Evolutionary conservation across 108 stramenopile genomes (phyloP).

Genomic region (Skeletonema menzelii): DNA sequence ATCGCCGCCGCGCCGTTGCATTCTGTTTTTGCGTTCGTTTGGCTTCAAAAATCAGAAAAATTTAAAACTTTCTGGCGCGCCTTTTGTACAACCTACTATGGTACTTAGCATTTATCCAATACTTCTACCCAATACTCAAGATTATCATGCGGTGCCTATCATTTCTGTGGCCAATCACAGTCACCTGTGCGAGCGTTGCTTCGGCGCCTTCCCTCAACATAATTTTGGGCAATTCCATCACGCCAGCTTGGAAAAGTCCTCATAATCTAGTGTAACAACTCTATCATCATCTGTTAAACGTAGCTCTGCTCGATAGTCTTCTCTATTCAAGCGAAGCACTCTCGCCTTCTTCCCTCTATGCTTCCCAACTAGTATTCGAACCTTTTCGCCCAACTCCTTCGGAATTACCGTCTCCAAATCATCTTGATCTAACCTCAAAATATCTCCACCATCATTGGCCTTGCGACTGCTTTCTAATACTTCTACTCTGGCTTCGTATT

Average conservation of each 20-base stretch:
- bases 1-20: too few relatives aligned
- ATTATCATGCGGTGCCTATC: too few relatives aligned
- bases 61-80: too few relatives aligned
- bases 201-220: too few relatives aligned
- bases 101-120: too few relatives aligned
- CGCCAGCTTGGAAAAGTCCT: conserved; percentile 54
- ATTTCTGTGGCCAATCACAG: too few relatives aligned
- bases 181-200: too few relatives aligned
- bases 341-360: conserved; percentile 66
- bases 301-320: conserved; percentile 51
- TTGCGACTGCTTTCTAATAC: conserved; percentile 49
- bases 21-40: too few relatives aligned
- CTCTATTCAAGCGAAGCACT: conserved; percentile 55
- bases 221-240: background rate
- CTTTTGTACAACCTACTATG: too few relatives aligned
- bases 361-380: conserved; percentile 73
- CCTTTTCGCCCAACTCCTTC: conserved; percentile 58
- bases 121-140: too few relatives aligned
- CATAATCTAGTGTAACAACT: conserved; percentile 49
- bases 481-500: conserved; percentile 68
- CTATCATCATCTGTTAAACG: conserved; percentile 50
- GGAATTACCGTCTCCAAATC: conserved; percentile 90
- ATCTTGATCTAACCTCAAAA: conserved; percentile 79
- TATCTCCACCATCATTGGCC: conserved; percentile 52
- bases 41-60: too few relatives aligned